These are phyloP conservation scores for Capsicum chinense DNA, from an alignment of 257 asterid species.

Conservation along the genomic window DNA sequence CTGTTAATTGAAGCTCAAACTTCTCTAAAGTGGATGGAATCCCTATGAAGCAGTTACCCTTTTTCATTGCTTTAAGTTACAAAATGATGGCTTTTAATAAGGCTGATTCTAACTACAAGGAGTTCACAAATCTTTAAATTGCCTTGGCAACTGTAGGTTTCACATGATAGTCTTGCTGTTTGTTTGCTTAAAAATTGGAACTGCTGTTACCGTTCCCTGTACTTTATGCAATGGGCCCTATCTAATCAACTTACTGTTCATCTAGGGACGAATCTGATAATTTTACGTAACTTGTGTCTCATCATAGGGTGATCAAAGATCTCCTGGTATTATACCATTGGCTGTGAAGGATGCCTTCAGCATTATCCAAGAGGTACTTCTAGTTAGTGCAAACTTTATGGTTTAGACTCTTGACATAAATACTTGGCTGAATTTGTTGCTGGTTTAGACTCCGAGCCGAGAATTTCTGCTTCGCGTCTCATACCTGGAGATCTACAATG, in stretches of 20 bases:
- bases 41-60: background rate
- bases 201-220: slow-evolving; percentile 1
- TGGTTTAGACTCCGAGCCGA: slow-evolving; percentile 91
- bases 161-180: slow-evolving; percentile 22
- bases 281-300: background rate
- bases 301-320: slow-evolving; percentile 98
- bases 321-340: slow-evolving; percentile 98
- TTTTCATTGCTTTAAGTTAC: slow-evolving; percentile 12
- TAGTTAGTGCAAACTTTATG: slow-evolving; percentile 39
- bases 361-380: slow-evolving; percentile 95
- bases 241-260: background rate
- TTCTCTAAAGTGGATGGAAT: background rate
- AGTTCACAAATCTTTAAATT: slow-evolving; percentile 19
- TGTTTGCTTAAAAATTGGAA: slow-evolving; percentile 25
- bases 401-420: slow-evolving; percentile 33
- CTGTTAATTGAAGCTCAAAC: background rate
- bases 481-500: slow-evolving; percentile 97
- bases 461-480: slow-evolving; percentile 97
- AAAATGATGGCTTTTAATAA: background rate
- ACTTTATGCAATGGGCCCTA: background rate
- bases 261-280: background rate
- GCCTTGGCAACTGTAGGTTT: slow-evolving; percentile 11
- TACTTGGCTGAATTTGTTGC: slow-evolving; percentile 29
- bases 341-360: slow-evolving; percentile 99
- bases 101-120: background rate